Conservation (phyloP, 2,329 filamentous ascomycete species). For the Atkinsonella hypoxylon region DNA sequence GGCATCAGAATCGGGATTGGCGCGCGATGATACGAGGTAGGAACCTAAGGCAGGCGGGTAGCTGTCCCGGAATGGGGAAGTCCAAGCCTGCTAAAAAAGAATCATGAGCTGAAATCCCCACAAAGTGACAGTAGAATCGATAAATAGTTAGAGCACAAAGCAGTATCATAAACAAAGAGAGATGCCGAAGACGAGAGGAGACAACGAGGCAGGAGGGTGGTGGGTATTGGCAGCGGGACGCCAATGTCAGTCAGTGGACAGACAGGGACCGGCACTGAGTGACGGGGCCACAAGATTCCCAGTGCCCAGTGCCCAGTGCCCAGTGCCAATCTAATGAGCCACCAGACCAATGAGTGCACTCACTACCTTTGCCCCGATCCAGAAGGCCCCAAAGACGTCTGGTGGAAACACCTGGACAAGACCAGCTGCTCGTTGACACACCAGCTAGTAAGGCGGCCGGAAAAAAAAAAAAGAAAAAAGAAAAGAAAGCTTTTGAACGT, state of each 20-base stretch:
- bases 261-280: neutral
- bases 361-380: constrained; percentile 1
- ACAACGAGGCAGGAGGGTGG: neutral
- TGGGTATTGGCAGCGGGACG: constrained; percentile 5
- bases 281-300: neutral
- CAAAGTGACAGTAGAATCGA: no score
- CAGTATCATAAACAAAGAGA: neutral
- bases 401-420: neutral
- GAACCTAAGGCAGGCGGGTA: no score
- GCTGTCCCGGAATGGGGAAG: no score
- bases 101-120: no score
- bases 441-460: neutral
- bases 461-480: neutral
- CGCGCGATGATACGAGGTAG: neutral
- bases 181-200: neutral
- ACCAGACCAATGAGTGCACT: no score
- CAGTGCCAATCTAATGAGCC: constrained; percentile 7
- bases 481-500: neutral
- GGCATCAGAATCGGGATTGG: no score
- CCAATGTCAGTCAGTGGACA: constrained; percentile 3
- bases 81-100: no score
- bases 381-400: neutral
- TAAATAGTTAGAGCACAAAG: no score
- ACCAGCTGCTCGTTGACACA: neutral
- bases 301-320: no score